Percentiles rank a stretch among this genome's conserved stretches.
These are phyloP conservation scores for Thermochaetoides thermophila DNA, from an alignment of 495 filamentous ascomycete genomes.

Conservation along the genomic window DNA sequence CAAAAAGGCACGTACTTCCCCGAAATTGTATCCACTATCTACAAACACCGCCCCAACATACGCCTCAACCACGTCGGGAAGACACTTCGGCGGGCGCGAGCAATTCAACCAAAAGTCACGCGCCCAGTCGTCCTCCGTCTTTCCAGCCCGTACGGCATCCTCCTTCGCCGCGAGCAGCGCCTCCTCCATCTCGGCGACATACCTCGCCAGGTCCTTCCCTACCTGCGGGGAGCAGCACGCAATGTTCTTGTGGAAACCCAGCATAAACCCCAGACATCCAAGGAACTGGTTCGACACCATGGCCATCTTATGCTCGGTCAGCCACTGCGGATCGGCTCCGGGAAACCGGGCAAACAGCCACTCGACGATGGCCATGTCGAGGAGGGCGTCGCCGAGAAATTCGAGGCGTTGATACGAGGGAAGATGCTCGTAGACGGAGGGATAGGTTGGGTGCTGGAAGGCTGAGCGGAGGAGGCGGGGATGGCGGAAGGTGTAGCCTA, in stretches of 20 bases:
- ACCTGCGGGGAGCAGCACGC: constrained; percentile 43
- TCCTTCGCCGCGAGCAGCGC: constrained; percentile 34
- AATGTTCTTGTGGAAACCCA: constrained; percentile 65
- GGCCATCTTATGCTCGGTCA: constrained; percentile 98
- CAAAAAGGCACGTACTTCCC: constrained; percentile 63
- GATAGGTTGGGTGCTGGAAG: constrained; percentile 77
- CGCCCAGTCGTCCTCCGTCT: constrained; percentile 31
- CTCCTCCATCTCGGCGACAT: constrained; percentile 50
- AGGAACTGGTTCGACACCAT: constrained; percentile 98
- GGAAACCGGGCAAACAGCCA: constrained; percentile 65
- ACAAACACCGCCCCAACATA: constrained; percentile 87
- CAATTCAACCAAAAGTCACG: constrained; percentile 65
- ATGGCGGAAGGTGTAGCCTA: constrained; percentile 70
- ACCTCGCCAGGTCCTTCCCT: constrained; percentile 49
- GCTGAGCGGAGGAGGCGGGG: constrained; percentile 69
- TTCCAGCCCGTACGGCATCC: constrained; percentile 16
- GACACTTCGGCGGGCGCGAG: constrained; percentile 64
- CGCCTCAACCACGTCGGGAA: constrained; percentile 80
- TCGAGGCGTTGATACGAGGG: constrained; percentile 88
- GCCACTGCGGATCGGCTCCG: constrained; percentile 80
- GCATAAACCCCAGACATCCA: constrained; percentile 59
- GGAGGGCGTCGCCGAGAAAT: constrained; percentile 79
- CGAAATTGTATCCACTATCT: constrained; percentile 71
- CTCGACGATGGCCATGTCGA: constrained; percentile 78
- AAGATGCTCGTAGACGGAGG: constrained; percentile 51